Evolutionary conservation across 2,329 filamentous ascomycete species (phyloP), one percentile per base, ranked within the genome.

Genomic region (Fusarium burgessii): DNA sequence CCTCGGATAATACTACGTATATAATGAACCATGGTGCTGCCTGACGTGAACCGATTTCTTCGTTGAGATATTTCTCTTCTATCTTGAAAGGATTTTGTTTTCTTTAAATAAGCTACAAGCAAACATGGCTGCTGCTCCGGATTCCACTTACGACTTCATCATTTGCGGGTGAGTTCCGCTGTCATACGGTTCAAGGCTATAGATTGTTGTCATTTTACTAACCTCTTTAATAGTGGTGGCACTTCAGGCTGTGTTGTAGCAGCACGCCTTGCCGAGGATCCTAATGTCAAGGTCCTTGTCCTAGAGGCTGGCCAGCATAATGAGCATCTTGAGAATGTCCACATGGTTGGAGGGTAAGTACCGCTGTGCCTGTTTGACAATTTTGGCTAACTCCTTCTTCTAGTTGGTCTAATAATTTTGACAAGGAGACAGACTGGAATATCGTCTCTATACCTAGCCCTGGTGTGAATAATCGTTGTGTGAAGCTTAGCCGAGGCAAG

Each of bases 391-490:
- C 35, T 29, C 13, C 56, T 25, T 18, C 13, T 46, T 36, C 18
- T 27, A 79, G 77, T n/a, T 84, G 83, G 83, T 80, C 80, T 18
- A 78, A 83, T 42, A 84, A 83, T 51, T 83, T 85, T 58, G 84
- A 85, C 58, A 81, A 77, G 13, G 84, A 85, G 61, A 84, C 83
- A 1, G 85, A 87, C 61, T 87, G 85, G 85, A 87, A 86, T 50
- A 83, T 87, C 38, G 64, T 81, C 23, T 83, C 83, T 3, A 80
- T 82, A 41, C 80, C 81, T 8, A 80, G 78, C 38, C 58, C 77
- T 9, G 78, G 78, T 6, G 78, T 84, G 20, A 80, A 85, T 27
- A 74, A 78, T 32, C 79, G 85, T 6, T 80, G 82, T 62, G 80
- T 87, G 6, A 85, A 86, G 66, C 79, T 83, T 18, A 86, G 83